Base-by-base conservation (phyloP, 208 protist species). In the Trypanosoma boissoni region DNA sequence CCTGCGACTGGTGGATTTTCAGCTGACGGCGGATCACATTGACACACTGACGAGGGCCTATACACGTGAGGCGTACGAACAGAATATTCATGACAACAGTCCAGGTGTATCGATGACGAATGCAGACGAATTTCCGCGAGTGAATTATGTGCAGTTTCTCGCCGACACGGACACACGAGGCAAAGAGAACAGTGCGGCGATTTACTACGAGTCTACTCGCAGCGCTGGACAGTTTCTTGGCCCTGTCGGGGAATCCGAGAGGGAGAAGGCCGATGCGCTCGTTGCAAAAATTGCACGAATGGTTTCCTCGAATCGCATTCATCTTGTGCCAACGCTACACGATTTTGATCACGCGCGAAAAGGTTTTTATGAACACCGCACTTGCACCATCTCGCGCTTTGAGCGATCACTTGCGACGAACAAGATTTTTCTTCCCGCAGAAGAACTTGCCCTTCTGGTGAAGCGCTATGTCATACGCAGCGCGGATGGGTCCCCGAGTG, bases 341-440 rank as follows among this genome's bases (percentile, higher is more conserved):
- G 91, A 96, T 64, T 95, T 95, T 58, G 91, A 96, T 56, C 80
- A 85, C 12, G 86, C 81, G 46, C 61, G 70, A 14, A 94, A 92
- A 46, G 72, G 71, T 18, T 84, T 95, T 50, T 87, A 95, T 56
- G 78, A 90, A 60, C 91, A 93, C 29, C 81, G 85, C 56, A 90
- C 78, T 41, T 92, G 83, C 64, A 94, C 86, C 9, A 50, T 55
- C 54, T 80, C 87, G 27, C 81, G 91, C 54, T 96, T 96, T 51
- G 79, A 76, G 0, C 82, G 89, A 37, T 78, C 70, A 27, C 68
- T 97, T 1, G 81, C 83, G 21, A 92, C 85, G 18, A 77, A 93
- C 57, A 92, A 91, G 50, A 76, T 96, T n/a, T 81, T 80, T 55
- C 67, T 96, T 2, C 67, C 82, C 1, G 58, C 71, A 12, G 64